Conservation (phyloP, 306 rosid species). For the Quercus ilex region DNA sequence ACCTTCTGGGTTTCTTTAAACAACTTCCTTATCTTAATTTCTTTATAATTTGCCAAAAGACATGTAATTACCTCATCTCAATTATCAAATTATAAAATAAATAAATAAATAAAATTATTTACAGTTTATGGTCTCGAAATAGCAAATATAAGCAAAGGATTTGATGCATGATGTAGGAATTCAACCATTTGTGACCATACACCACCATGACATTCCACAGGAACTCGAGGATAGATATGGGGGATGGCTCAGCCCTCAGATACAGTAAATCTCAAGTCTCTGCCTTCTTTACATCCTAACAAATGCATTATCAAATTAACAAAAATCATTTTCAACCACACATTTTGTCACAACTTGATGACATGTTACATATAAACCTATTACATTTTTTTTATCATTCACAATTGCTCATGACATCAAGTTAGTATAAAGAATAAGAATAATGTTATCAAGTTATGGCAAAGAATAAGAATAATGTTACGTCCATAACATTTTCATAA, state of each 20-base stretch:
- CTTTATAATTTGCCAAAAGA: too few relatives aligned
- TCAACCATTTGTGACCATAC: constrained; percentile 54
- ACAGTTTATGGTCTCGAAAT: neutral
- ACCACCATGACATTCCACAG: constrained; percentile 50
- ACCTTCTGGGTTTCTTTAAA: neutral
- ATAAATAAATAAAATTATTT: too few relatives aligned
- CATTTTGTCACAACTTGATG: too few relatives aligned
- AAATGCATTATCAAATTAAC: neutral
- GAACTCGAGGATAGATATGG: constrained; percentile 55
- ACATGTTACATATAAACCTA: too few relatives aligned
- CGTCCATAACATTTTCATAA: too few relatives aligned
- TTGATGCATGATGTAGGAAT: constrained; percentile 42
- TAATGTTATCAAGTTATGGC: too few relatives aligned
- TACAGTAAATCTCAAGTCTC: constrained; percentile 38
- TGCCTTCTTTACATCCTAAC: neutral
- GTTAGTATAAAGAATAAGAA: too few relatives aligned
- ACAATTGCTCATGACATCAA: too few relatives aligned
- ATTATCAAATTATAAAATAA: too few relatives aligned
- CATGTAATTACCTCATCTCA: too few relatives aligned
- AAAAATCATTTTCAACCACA: neutral
- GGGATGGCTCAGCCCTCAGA: constrained; percentile 53
- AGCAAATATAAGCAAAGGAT: neutral
- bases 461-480: too few relatives aligned
- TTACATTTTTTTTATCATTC: too few relatives aligned
- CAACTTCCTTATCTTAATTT: neutral